Base-by-base conservation (phyloP, 1,284 basidiomycete genomes). In the Cutaneotrichosporon sp. region DNA sequence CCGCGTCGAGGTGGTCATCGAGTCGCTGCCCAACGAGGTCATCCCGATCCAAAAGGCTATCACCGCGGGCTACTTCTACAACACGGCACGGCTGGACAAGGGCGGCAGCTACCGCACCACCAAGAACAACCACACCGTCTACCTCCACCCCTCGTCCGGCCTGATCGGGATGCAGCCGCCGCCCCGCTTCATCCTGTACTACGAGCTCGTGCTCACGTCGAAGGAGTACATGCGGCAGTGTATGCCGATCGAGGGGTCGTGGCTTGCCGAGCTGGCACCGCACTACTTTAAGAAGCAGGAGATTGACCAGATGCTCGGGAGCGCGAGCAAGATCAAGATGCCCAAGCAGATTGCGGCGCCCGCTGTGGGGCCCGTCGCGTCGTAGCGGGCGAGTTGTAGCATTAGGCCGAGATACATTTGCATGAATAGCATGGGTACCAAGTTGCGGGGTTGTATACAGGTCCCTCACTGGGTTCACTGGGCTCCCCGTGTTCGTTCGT, bases 111-210 rank as follows among this genome's bases (percentile, higher is more conserved):
- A 97, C 79, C 85, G 92, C 52, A 95, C 92, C 14, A 84, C 95
- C 67, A 99, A 98, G 81, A 95, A 94, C 18, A 91, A 89, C 75
- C 92, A 95, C 72, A 93, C 94, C 1, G 93, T 99, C 51, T 91
- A 97, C 75, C 90, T 99, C 57, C 97, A 99, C 73, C 97, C 97
- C 0, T 95, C 92, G 2, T 95, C 92, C 6, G 89, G 92, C 75
- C 81, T 99, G 67, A 95, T 98, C 85, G 92, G 97, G 71, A 87
- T 89, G 73, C 93, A 97, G 69, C 97, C 97, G 0, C 97, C 95
- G 0, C 87, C 94, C 24, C 89, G 89, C 74, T 91, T 90, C 24
- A 80, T 99, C 31, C 79, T 97, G 60, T 99, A 97, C 81, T 99
- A 97, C 75, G 97, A 99, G 79, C 70, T 81, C 24, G 84, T 86